Base-by-base conservation (phyloP, 1,284 basidiomycete genomes). In the Peniophora sp. region DNA sequence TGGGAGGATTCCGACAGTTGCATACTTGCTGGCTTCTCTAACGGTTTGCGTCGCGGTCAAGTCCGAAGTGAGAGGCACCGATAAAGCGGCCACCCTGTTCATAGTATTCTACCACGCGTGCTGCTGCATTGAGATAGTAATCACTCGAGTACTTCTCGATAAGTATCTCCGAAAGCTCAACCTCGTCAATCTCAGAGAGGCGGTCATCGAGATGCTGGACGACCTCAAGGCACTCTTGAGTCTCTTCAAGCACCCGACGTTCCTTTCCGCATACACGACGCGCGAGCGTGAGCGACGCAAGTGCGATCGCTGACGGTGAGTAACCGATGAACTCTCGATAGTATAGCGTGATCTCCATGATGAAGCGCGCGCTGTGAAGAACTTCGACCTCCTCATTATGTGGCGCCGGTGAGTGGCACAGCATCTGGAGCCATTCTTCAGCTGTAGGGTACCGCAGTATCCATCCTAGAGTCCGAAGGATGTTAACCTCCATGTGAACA, bases 321-420 rank as follows among this genome's bases (percentile, higher is more conserved):
- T 86, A 86, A 59, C 85, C 83, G 67, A 97, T 78, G 68, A 97
- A 99, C 65, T 97, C 93, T 57, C 92, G 86, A 69, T 97, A 90
- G 76, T 97, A 99, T 47, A 99, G 79, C 38, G 95, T 97, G 60
- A 96, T 89, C 71, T 99, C 97, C 92, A 99, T 97, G 61, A 99
- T 72, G 75, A 98, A 99, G 45, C 97, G 87, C 2, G 97, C 92
- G 56, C 97, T 84, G 64, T 96, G 89, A 63, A 95, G 92, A 3
- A 95, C 90, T 66, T 89, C 90, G 53, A 82, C 72, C 52, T 96
- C 91, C 68, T 97, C 96, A 55, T 83, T 67, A 63, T 72, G 76
- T n/a, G 82, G 75, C 35, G 79, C 83, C 17, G 82, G 75, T 34
- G 79, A 83, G 60, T 80, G 83, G 62, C 85, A 89, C 65, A 85